These are phyloP conservation scores for Megacollybia marginata DNA, from an alignment of 768 basidiomycete genomes.

Conservation along the genomic window DNA sequence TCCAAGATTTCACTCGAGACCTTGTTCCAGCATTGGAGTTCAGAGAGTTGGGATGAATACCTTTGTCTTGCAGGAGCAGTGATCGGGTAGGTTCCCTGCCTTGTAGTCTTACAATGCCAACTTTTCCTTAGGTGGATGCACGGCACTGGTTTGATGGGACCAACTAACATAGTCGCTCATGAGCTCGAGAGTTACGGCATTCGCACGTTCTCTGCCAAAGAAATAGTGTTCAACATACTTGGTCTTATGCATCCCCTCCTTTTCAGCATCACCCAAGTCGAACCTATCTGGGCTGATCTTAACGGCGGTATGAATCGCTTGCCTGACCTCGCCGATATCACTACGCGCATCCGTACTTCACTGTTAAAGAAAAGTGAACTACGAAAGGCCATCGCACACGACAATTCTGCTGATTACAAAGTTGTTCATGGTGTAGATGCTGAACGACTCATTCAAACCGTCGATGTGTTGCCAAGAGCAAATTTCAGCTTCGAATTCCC, in stretches of 20 bases:
- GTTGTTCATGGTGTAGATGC: conserved; percentile 83
- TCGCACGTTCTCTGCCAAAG: conserved; percentile 97
- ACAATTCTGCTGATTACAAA: conserved; percentile 96
- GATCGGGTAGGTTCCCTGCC: conserved; percentile 64
- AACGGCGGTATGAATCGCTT: conserved; percentile 98
- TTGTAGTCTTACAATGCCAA: conserved; percentile 2
- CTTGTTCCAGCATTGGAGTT: conserved; percentile 95
- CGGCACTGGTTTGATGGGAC: conserved; percentile 94
- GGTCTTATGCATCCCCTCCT: conserved; percentile 98
- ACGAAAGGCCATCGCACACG: conserved; percentile 86
- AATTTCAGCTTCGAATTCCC: conserved; percentile 99
- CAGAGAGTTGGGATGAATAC: conserved; percentile 99
- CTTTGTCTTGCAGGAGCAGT: conserved; percentile 97
- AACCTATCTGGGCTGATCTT: conserved; percentile 98
- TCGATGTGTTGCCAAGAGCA: conserved; percentile 91
- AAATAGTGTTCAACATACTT: conserved; percentile 99
- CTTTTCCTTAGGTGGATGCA: conserved; percentile 75
- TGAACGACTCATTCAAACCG: conserved; percentile 86
- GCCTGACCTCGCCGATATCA: conserved; percentile 90
- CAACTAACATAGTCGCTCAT: conserved; percentile 90
- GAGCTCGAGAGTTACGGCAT: conserved; percentile 90
- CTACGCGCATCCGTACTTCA: conserved; percentile 77
- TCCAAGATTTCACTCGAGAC: conserved; percentile 98
- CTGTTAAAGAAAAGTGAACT: too few species aligned
- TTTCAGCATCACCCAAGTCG: conserved; percentile 98